Percentiles rank a stretch among this genome's conserved stretches.
Conservation (phyloP, 768 basidiomycete genomes). For the Russula vinacea region DNA sequence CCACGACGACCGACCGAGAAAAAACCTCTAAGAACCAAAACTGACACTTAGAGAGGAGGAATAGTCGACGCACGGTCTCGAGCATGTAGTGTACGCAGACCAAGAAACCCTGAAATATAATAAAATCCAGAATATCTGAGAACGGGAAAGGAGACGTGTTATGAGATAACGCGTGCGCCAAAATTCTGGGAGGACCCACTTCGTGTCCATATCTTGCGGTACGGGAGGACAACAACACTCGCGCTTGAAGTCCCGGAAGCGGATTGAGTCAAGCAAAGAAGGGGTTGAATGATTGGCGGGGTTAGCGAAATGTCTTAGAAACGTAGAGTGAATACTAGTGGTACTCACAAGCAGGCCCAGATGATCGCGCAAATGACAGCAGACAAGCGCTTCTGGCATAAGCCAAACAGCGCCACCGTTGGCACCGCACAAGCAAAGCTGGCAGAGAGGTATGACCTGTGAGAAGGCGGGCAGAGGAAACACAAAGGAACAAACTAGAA, state of each 20-base stretch:
- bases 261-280: not conserved
- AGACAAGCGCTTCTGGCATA: conserved; percentile 64
- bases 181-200: conserved; percentile 36
- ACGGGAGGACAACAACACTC: conserved; percentile 41
- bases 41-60: conserved; percentile 1
- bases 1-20: not conserved
- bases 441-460: not conserved
- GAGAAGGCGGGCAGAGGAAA: conserved; percentile 22
- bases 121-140: conserved; percentile 63
- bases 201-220: conserved; percentile 38
- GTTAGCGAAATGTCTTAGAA: not conserved
- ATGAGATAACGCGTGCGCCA: conserved; percentile 15
- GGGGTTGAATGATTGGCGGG: conserved; percentile 42
- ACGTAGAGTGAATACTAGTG: not conserved
- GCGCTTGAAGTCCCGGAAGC: conserved; percentile 39
- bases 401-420: conserved; percentile 68
- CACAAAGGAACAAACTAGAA: conserved; percentile 36
- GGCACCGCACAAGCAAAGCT: conserved; percentile 44
- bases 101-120: conserved; percentile 77
- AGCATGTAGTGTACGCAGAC: conserved; percentile 59
- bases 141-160: not conserved
- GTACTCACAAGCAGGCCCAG: conserved; percentile 43
- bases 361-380: conserved; percentile 55
- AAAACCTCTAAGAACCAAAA: not conserved
- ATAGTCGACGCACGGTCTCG: conserved; percentile 40